Evolutionary conservation across 2,329 filamentous ascomycete genomes (phyloP).

Genomic region (Diaporthe humulicola): DNA sequence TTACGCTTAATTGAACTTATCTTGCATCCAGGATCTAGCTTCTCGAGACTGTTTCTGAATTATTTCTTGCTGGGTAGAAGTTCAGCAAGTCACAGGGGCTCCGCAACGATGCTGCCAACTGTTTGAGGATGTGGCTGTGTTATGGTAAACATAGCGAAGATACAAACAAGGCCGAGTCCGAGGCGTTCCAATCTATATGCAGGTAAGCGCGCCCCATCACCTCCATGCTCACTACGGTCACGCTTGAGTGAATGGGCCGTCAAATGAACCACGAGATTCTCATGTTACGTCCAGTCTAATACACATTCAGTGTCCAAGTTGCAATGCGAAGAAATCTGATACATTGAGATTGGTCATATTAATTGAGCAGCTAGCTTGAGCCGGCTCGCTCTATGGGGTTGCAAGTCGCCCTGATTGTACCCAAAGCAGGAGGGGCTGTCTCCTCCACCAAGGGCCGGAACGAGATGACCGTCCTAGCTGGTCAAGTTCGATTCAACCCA

Average conservation of each 20-base stretch:
- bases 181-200: not conserved
- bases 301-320: not conserved
- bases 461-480: not conserved
- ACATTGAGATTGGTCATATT: not conserved
- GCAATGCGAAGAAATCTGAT: too few relatives aligned
- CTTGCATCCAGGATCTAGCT: too few relatives aligned
- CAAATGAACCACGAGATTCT: not conserved
- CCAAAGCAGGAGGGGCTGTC: not conserved
- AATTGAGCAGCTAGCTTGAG: not conserved
- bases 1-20: too few relatives aligned
- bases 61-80: not conserved
- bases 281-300: not conserved
- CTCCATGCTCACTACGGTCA: too few relatives aligned
- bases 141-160: too few relatives aligned
- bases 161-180: not conserved
- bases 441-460: not conserved
- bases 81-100: not conserved
- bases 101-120: not conserved
- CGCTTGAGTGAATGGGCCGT: not conserved
- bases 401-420: not conserved
- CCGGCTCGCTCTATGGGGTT: not conserved
- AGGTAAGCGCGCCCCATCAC: not conserved
- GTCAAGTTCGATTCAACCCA: not conserved
- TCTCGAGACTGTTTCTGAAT: too few relatives aligned
- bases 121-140: too few relatives aligned